Percentiles rank a stretch among this genome's conserved stretches.
phyloP scores from a whole-genome alignment of 345 rosid species.

The Gossypium turneri region DNA sequence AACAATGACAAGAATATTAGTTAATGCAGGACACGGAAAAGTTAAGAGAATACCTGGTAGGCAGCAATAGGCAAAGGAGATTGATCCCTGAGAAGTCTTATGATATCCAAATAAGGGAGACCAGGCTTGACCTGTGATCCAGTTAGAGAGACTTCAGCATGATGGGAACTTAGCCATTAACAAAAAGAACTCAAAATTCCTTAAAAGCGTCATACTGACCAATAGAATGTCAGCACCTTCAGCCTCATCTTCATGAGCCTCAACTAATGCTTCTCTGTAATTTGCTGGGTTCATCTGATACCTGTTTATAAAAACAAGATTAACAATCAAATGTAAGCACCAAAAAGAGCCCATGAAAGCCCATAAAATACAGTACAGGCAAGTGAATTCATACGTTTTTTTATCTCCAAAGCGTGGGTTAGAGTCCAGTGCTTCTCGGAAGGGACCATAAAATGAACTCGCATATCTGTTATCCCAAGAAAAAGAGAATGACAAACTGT shows the following conservation, averaged over 20 bases:
- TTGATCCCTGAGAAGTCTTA: constrained; percentile 77
- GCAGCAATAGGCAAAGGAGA: constrained; percentile 88
- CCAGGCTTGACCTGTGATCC: constrained; percentile 83
- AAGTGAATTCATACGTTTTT: constrained; percentile 55
- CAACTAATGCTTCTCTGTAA: constrained; percentile 84
- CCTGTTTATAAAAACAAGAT: constrained; percentile 44
- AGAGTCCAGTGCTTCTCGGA: constrained; percentile 89
- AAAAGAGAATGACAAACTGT: constrained; percentile 14
- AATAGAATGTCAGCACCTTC: constrained; percentile 98
- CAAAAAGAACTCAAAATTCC: constrained; percentile 4
- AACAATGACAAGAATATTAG: not conserved
- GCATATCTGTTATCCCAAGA: constrained; percentile 57
- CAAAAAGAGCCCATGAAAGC: not conserved
- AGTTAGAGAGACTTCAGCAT: constrained; percentile 20
- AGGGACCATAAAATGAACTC: constrained; percentile 94
- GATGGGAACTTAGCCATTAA: not conserved
- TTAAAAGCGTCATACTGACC: constrained; percentile 36
- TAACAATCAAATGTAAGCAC: constrained; percentile 17
- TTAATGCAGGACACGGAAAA: too few relatives aligned
- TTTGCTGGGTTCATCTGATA: constrained; percentile 99
- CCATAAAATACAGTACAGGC: not conserved
- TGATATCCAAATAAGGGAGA: constrained; percentile 92
- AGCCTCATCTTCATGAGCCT: constrained; percentile 76
- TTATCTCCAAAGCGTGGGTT: constrained; percentile 95
- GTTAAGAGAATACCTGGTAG: constrained; percentile 58